These are phyloP conservation scores for Amphicarpaea edgeworthii DNA, from an alignment of 306 rosid species.

Conservation along the genomic window DNA sequence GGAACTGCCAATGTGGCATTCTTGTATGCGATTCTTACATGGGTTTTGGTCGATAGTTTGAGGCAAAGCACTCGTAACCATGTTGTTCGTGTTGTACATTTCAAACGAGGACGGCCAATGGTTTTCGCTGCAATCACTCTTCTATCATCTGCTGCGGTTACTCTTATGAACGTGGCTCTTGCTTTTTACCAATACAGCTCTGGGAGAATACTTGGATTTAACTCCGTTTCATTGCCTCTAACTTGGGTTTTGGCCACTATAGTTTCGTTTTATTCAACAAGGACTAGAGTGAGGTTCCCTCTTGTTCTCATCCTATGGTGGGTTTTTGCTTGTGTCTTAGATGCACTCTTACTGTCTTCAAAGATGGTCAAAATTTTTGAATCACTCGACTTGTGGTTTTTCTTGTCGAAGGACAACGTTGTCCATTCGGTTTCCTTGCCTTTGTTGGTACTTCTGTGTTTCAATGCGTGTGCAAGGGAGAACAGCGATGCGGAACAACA, in stretches of 20 bases:
- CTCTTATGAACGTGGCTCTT: constrained; percentile 57
- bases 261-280: constrained; percentile 55
- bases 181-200: constrained; percentile 49
- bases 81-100: constrained; percentile 17
- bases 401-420: constrained; percentile 59
- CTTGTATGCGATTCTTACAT: constrained; percentile 54
- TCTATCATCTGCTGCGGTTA: constrained; percentile 47
- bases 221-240: constrained; percentile 48
- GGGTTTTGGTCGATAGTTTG: constrained; percentile 64
- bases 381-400: constrained; percentile 43
- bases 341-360: constrained; percentile 45
- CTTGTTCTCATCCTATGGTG: constrained; percentile 75
- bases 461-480: constrained; percentile 49
- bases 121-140: constrained; percentile 45
- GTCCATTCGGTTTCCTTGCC: constrained; percentile 65
- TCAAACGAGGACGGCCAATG: constrained; percentile 30
- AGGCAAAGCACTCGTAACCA: constrained; percentile 40
- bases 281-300: constrained; percentile 49
- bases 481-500: constrained; percentile 46
- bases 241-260: constrained; percentile 73
- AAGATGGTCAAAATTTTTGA: constrained; percentile 43
- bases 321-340: constrained; percentile 52
- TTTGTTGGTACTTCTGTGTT: constrained; percentile 56
- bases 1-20: constrained; percentile 61
- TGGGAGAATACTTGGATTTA: constrained; percentile 36